These are phyloP conservation scores for Tilletia caries DNA, from an alignment of 1,284 basidiomycete species.

Conservation along the genomic window DNA sequence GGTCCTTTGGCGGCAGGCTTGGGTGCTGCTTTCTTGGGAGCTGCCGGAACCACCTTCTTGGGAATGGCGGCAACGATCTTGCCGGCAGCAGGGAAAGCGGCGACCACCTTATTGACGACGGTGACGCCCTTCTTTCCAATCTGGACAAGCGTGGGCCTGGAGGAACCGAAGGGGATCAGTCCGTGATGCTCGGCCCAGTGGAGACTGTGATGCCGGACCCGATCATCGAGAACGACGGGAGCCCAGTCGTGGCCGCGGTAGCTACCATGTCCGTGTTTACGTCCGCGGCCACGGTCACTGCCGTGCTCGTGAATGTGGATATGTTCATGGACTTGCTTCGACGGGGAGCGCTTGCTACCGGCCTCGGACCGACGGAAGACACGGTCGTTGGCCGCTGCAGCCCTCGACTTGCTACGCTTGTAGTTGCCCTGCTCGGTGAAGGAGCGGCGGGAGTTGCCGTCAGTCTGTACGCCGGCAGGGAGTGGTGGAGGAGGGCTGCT, in stretches of 20 bases:
- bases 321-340: slow-evolving; percentile 5
- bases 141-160: neutral
- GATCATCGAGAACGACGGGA: neutral
- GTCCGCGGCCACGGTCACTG: neutral
- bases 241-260: neutral
- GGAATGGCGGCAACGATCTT: neutral
- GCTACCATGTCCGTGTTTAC: neutral
- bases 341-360: slow-evolving; percentile 4
- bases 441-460: neutral
- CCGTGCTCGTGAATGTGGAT: slow-evolving; percentile 12
- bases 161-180: neutral
- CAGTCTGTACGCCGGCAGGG: neutral
- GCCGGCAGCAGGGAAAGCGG: no score
- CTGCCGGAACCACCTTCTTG: neutral
- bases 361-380: neutral
- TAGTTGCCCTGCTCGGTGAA: neutral
- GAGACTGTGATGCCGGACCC: slow-evolving; percentile 5
- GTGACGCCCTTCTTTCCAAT: neutral
- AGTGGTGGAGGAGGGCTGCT: neutral
- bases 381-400: neutral
- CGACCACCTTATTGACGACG: neutral
- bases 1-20: neutral
- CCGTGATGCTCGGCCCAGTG: slow-evolving; percentile 16
- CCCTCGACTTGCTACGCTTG: neutral
- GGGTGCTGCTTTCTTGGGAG: neutral